Conservation (phyloP, 106 monocot genomes). For the Amphibolis antarctica region DNA sequence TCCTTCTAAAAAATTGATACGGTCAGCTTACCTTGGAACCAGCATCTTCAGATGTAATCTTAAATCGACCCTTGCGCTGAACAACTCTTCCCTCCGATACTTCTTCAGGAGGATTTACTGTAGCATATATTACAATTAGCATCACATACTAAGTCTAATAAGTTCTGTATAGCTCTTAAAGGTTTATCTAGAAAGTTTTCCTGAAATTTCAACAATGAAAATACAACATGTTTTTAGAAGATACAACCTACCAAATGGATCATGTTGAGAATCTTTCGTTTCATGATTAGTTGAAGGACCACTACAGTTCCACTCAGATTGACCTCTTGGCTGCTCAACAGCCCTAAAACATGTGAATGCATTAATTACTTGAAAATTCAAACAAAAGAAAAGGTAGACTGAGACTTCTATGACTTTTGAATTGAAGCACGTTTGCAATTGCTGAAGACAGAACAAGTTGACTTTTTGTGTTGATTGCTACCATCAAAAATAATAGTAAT, state of each 20-base stretch:
- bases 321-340: slow-evolving; percentile 21
- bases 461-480: no score
- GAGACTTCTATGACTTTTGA: neutral
- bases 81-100: slow-evolving; percentile 51
- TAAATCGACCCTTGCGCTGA: slow-evolving; percentile 76
- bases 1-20: neutral
- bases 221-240: neutral
- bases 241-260: slow-evolving; percentile 22
- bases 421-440: no score
- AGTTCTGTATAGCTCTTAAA: no score
- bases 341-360: slow-evolving; percentile 15
- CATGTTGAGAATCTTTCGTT: slow-evolving; percentile 24
- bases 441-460: no score
- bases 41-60: slow-evolving; percentile 58
- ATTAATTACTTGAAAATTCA: neutral
- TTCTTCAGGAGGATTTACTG: slow-evolving; percentile 36
- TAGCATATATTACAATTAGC: neutral
- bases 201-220: no score
- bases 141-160: no score
- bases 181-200: no score
- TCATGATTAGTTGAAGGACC: slow-evolving; percentile 32
- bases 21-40: slow-evolving; percentile 47
- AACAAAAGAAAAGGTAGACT: neutral
- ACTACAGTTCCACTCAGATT: slow-evolving; percentile 35
- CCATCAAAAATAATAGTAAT: no score